phyloP scores from a whole-genome alignment of 2,329 filamentous ascomycete species.

The Verticillium zaregamsianum region DNA sequence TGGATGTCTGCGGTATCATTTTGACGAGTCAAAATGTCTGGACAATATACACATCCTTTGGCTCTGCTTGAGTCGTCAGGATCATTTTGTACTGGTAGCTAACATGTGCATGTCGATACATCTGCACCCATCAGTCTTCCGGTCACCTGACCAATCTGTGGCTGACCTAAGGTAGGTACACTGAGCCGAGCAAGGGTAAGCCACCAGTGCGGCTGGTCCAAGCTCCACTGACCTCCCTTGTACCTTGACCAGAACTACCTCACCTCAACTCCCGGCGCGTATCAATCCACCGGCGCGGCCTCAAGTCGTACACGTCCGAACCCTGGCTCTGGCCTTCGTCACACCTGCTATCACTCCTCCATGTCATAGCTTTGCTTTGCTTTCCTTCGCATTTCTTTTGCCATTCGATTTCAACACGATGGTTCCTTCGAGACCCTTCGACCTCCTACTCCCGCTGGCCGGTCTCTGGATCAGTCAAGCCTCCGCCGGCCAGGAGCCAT shows the following conservation, averaged over 20 bases:
- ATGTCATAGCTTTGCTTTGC: neutral
- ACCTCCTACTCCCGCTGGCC: constrained; percentile 13
- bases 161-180: too few species aligned
- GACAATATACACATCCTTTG: too few species aligned
- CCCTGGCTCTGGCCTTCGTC: neutral
- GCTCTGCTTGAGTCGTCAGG: too few species aligned
- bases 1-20: too few species aligned
- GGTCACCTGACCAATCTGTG: too few species aligned
- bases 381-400: neutral
- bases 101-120: too few species aligned
- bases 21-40: too few species aligned
- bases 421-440: constrained; percentile 4
- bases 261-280: neutral
- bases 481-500: constrained; percentile 10
- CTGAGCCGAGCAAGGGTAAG: too few species aligned
- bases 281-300: neutral
- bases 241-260: neutral
- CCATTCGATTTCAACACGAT: constrained; percentile 2
- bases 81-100: too few species aligned
- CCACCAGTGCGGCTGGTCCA: too few species aligned
- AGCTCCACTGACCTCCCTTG: too few species aligned
- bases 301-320: neutral
- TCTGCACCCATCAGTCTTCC: too few species aligned
- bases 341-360: neutral
- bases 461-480: constrained; percentile 13